Base-by-base conservation (phyloP, 108 stramenopile species). In the Skeletonema costatum region DNA sequence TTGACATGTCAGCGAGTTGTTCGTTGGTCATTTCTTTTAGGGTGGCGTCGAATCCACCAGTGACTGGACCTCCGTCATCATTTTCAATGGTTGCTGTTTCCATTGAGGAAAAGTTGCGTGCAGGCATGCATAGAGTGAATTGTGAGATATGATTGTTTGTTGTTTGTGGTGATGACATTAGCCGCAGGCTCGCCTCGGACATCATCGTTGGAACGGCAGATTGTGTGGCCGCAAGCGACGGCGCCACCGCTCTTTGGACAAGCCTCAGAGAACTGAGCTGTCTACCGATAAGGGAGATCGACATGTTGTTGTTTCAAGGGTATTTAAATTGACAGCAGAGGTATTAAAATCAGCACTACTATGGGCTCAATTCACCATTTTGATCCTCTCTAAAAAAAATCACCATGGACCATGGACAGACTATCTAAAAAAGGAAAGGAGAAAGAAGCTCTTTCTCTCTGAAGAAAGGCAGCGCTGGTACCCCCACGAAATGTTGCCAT, bases 11-110 rank as follows among this genome's bases (percentile, higher is more conserved):
- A 36, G 80, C 72, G 17, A 95, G 81, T 74, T 95, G 85, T 60
- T 86, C 87, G 66, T 90, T 89, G 70, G 88, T 81, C 90, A 95
- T 91, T 17, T 66, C 60, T n/a, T 71, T 63, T 60, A 90, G 29
- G 46, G 78, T 38, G 51, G n/a, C 29, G 71, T 35, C 14, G 58
- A 56, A 31, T 32, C 66, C 39, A 10, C 66, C 53, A 48, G 12
- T 42, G 35, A 60, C 48, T 4, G 68, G 77, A 38, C 64, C 64
- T 12, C 63, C 73, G 13, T 74, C 64, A 58, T 58, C 62, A 38
- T 64, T 21, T 2, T 56, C 32, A 31, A 36, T n/a, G 4, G 53
- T 32, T 4, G 42, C 9, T 11, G 44, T 36, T 50, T 53, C 36
- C 35, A 70, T 70, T 1, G 53, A 56, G 25, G 53, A 56, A 56